These are phyloP conservation scores for Musa troglodytarum DNA, from an alignment of 176 grass and related monocot genomes.

Conservation along the genomic window DNA sequence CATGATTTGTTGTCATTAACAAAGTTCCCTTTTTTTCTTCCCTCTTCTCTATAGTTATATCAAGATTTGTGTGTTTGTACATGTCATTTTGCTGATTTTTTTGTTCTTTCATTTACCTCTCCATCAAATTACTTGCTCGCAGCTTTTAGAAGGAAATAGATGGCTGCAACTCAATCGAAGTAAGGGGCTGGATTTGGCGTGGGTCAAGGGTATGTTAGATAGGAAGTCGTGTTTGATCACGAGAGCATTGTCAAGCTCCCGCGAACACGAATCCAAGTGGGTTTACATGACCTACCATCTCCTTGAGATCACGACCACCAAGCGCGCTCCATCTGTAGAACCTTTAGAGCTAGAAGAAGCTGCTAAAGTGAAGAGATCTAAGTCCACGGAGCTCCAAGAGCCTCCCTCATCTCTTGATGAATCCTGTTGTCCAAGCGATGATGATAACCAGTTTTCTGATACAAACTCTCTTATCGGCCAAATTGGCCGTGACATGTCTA, in stretches of 20 bases:
- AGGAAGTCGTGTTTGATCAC: conserved; percentile 77
- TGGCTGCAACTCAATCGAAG: not conserved
- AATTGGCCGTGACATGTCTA: conserved; percentile 77
- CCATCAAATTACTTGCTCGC: not conserved
- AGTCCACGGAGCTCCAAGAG: conserved; percentile 27
- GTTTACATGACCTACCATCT: conserved; percentile 86
- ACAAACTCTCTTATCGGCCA: conserved; percentile 64
- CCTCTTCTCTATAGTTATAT: not conserved
- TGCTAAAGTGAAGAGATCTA: conserved; percentile 15
- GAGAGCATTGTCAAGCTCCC: conserved; percentile 48
- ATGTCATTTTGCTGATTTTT: not conserved
- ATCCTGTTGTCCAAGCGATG: conserved; percentile 28
- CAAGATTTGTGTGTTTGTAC: not conserved
- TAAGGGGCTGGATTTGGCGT: not conserved
- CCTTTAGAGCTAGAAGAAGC: conserved; percentile 19
- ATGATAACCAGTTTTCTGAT: conserved; percentile 28
- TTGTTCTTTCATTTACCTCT: not conserved
- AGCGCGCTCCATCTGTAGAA: conserved; percentile 28
- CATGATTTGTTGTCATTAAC: not conserved
- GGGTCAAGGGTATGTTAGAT: conserved; percentile 50
- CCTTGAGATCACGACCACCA: conserved; percentile 68
- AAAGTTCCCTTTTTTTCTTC: not conserved
- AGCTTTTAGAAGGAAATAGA: not conserved
- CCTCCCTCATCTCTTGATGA: conserved; percentile 17
- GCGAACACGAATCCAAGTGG: conserved; percentile 66